A percentile compares a stretch with the other conserved stretches of the same genome.
Evolutionary conservation across 345 rosid genomes (phyloP).

Genomic region (Aurinia saxatilis): DNA sequence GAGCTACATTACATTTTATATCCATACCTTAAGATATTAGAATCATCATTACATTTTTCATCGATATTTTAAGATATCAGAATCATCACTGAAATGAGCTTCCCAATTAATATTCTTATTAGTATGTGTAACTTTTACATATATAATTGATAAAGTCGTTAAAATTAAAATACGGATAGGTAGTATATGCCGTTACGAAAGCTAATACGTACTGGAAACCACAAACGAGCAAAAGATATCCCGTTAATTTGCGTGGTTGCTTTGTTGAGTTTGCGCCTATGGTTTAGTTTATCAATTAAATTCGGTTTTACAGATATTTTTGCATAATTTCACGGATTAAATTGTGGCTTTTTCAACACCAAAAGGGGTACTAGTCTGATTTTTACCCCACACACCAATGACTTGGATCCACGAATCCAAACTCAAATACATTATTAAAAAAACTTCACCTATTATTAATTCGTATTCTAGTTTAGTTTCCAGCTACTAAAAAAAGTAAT

Average conservation of each 20-base stretch:
- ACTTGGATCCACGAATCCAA: slow-evolving; percentile 27
- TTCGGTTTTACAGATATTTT: neutral
- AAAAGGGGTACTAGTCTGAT: neutral
- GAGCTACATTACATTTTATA: no score
- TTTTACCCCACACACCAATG: slow-evolving; percentile 14
- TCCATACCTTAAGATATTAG: no score
- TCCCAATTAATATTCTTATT: neutral
- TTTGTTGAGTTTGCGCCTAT: slow-evolving; percentile 10
- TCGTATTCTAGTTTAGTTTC: neutral
- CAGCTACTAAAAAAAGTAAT: neutral
- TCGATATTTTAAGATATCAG: neutral
- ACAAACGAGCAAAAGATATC: neutral
- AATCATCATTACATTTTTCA: no score
- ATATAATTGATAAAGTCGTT: neutral
- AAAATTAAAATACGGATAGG: neutral
- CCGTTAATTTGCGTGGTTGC: neutral
- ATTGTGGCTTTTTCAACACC: slow-evolving; percentile 23
- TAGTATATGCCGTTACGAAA: slow-evolving; percentile 5
- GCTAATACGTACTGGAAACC: neutral
- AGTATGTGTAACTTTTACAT: neutral
- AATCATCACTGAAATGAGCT: neutral
- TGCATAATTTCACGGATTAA: slow-evolving; percentile 13
- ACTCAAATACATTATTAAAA: neutral
- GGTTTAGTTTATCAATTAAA: neutral
- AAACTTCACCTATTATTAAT: neutral